Evolutionary conservation across 805 yeast genomes (phyloP), one percentile per base, ranked within the genome.

Genomic region (Saccharomyces paradoxus): DNA sequence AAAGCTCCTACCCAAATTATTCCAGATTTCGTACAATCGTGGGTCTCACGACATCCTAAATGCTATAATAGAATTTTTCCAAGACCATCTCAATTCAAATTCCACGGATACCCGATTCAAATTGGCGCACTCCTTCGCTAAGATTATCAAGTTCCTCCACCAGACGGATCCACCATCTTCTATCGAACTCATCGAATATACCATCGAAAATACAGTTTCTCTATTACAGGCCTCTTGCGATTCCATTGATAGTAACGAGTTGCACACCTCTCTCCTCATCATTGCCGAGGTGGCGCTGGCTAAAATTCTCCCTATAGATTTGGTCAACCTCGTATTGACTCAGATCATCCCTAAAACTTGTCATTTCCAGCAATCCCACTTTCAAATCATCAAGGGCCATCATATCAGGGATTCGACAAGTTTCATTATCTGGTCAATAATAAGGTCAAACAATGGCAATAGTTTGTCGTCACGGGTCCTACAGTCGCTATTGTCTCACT

Each of bases 381-480:
- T 81, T 6, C 78, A 82, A 0, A 71, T 74, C 24, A 71, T 82
- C 0, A 66, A 79, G 6, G 96, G 96, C 0, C 70, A 79, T 1
- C 89, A 84, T 60, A 77, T 92, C 1, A 76, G 96, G 55, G 98
- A 91, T 67, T 83, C 97, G 0, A 82, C 92, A 0, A 87, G 95
- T 67, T 91, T 86, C 63, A 81, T 87, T 0, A 70, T 82, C n/a
- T 91, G 98, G 98, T 80, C 96, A 0, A 53, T 86, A 17, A 76
- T 81, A 37, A 76, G 86, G 58, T 70, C 53, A 3, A 47, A 50
- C 44, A 53, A 51, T 28, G 41, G 41, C 46, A 14, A 32, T 27
- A 46, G 46, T 26, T 26, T 57, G 2, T 22, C 47, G 0, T 13
- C 21, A 6, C 29, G 29, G 22, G 55, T 63, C 6, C 70, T 67